These are phyloP conservation scores for Austroboletus novae-zelandiae DNA, from an alignment of 1,284 basidiomycete species.

Conservation along the genomic window DNA sequence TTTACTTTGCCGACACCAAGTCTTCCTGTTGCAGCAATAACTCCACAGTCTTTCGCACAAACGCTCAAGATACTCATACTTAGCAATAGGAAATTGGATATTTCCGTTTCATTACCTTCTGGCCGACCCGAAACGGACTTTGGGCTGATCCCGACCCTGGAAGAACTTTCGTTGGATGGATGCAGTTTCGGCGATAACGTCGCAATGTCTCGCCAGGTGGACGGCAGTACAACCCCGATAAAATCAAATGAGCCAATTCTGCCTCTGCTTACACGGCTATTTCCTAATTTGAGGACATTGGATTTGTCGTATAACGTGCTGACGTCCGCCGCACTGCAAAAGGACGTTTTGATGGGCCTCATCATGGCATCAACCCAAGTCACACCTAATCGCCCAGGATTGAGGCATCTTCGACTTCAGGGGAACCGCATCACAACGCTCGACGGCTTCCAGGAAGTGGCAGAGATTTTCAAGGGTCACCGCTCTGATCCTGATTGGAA, in stretches of 20 bases:
- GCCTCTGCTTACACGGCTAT: constrained; percentile 56
- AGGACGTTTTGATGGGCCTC: constrained; percentile 45
- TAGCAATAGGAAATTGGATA: constrained; percentile 63
- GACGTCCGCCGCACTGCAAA: constrained; percentile 49
- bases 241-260: constrained; percentile 53
- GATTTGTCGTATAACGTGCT: constrained; percentile 74
- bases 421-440: constrained; percentile 64
- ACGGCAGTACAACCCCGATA: constrained; percentile 33
- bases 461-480: constrained; percentile 61
- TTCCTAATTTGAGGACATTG: constrained; percentile 64
- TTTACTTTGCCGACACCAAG: constrained; percentile 63
- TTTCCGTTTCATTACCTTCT: constrained; percentile 54
- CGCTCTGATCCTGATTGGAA: constrained; percentile 63
- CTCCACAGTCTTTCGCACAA: constrained; percentile 56
- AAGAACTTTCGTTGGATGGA: constrained; percentile 69
- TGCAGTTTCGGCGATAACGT: constrained; percentile 63
- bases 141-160: constrained; percentile 57
- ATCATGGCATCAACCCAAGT: constrained; percentile 42
- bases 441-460: constrained; percentile 58
- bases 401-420: constrained; percentile 61
- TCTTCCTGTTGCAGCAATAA: constrained; percentile 61
- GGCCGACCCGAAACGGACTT: constrained; percentile 30
- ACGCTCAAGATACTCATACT: constrained; percentile 61
- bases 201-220: constrained; percentile 37
- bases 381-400: constrained; percentile 40